phyloP scores from a whole-genome alignment of 192 early-diverging fungal species.

The Coemansia sp. region DNA sequence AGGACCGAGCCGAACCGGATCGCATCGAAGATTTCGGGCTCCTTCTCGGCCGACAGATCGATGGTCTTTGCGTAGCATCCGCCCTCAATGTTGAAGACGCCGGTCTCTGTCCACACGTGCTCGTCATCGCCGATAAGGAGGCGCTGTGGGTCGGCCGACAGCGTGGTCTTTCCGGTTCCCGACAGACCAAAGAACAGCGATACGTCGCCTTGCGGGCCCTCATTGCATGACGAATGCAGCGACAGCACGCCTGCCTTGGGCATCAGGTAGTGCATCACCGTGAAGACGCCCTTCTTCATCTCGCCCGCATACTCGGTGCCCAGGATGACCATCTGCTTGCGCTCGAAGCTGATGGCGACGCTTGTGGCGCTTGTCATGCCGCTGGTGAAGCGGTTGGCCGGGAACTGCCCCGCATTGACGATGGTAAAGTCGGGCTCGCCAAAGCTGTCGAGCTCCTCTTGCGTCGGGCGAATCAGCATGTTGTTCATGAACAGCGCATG shows the following conservation, averaged over 20 bases:
- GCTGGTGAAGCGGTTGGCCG: slow-evolving; percentile 89
- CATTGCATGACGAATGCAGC: slow-evolving; percentile 87
- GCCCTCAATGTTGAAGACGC: slow-evolving; percentile 99
- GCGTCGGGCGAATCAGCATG: slow-evolving; percentile 97
- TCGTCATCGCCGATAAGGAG: slow-evolving; percentile 98
- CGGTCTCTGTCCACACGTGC: slow-evolving; percentile 98
- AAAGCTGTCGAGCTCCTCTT: slow-evolving; percentile 86
- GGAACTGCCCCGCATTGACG: slow-evolving; percentile 95
- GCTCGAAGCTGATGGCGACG: slow-evolving; percentile 90
- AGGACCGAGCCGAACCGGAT: slow-evolving; percentile 92
- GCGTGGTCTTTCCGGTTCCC: slow-evolving; percentile 98
- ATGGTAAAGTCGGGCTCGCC: slow-evolving; percentile 98
- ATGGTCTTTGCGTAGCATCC: slow-evolving; percentile 99
- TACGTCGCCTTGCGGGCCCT: slow-evolving; percentile 85
- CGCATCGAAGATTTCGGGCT: slow-evolving; percentile 97
- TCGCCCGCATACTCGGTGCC: slow-evolving; percentile 99
- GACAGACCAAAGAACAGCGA: slow-evolving; percentile 98
- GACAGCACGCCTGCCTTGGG: slow-evolving; percentile 73
- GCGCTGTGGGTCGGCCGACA: slow-evolving; percentile 92
- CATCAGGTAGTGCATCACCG: slow-evolving; percentile 99
- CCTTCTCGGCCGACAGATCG: slow-evolving; percentile 93
- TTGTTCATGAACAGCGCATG: slow-evolving; percentile 98
- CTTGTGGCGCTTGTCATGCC: slow-evolving; percentile 96
- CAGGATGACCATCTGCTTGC: slow-evolving; percentile 96
- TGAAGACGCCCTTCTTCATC: slow-evolving; percentile 99